Percentiles rank a stretch among this genome's conserved stretches.
Conservation (phyloP, 2,329 filamentous ascomycete species). For the Colletotrichum liriopes region DNA sequence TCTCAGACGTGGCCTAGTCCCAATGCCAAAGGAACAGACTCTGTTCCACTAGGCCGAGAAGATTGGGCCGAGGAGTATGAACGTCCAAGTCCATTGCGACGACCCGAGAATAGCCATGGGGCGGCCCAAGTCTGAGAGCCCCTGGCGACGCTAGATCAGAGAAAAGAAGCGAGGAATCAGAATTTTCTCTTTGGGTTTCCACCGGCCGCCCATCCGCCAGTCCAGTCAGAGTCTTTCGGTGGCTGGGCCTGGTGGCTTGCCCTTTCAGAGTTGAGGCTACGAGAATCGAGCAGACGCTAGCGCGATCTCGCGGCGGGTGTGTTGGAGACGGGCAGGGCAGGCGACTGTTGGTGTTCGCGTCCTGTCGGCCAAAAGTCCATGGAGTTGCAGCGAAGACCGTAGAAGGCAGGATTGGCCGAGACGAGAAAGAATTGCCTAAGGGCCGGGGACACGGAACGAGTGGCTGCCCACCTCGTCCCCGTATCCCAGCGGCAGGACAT, state of each 20-base stretch:
- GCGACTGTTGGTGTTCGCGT: not conserved
- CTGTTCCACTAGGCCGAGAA: not conserved
- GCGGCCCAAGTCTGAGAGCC: slow-evolving; percentile 5
- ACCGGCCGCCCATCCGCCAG: not conserved
- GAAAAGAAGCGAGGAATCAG: slow-evolving; percentile 11
- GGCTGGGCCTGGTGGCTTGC: not conserved
- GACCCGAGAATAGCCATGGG: slow-evolving; percentile 5
- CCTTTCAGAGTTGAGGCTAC: not conserved
- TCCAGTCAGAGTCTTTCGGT: not conserved
- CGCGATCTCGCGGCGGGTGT: not conserved
- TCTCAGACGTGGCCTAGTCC: slow-evolving; percentile 1
- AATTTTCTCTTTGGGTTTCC: slow-evolving; percentile 34
- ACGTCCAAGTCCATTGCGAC: not conserved
- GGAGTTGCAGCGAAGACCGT: slow-evolving; percentile 20
- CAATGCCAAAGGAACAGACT: not conserved
- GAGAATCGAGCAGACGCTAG: not conserved
- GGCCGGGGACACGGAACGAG: not conserved
- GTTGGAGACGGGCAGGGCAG: not conserved
- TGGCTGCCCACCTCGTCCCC: slow-evolving; percentile 2
- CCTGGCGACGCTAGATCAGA: slow-evolving; percentile 20
- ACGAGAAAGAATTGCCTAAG: slow-evolving; percentile 34
- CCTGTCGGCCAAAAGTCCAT: slow-evolving; percentile 18
- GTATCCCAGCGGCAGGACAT: slow-evolving; percentile 20
- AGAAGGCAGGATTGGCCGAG: slow-evolving; percentile 38
- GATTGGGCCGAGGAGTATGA: slow-evolving; percentile 6